Percentiles rank a stretch among this genome's conserved stretches.
Evolutionary conservation across 2,329 filamentous ascomycete genomes (phyloP).

Genomic region (Colletotrichum sojae): DNA sequence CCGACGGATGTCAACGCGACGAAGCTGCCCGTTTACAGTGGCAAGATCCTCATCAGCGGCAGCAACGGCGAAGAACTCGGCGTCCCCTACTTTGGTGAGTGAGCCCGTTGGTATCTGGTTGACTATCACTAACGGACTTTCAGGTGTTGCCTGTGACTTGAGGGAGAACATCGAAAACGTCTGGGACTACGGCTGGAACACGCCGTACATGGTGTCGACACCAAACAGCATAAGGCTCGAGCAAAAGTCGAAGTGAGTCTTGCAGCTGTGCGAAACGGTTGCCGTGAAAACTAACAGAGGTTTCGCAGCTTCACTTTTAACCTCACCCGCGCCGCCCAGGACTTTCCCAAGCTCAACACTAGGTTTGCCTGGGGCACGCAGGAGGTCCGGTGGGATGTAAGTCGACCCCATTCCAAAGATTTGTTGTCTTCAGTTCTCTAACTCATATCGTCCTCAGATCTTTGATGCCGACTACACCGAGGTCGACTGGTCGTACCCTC

Average conservation of each 20-base stretch:
- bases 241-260: constrained; percentile 7
- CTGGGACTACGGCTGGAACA: constrained; percentile 19
- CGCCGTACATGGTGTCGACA: constrained; percentile 2
- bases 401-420: neutral
- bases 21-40: constrained; percentile 51
- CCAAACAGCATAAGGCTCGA: neutral
- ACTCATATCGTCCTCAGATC: constrained; percentile 43
- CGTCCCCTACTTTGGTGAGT: constrained; percentile 39
- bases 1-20: constrained; percentile 41
- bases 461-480: constrained; percentile 56
- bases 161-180: constrained; percentile 31
- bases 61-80: constrained; percentile 50
- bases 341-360: constrained; percentile 37
- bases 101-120: neutral
- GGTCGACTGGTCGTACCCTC: constrained; percentile 58
- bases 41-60: constrained; percentile 50
- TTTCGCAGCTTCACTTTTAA: constrained; percentile 33
- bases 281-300: neutral
- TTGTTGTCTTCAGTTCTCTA: no score
- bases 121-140: neutral
- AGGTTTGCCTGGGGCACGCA: constrained; percentile 38
- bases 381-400: constrained; percentile 46
- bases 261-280: neutral
- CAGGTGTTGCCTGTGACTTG: constrained; percentile 34
- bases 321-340: constrained; percentile 22